Percentiles rank a stretch among this genome's conserved stretches.
phyloP scores from a whole-genome alignment of 2,329 filamentous ascomycete species.

The Paecilomyces dactylethromorphus region DNA sequence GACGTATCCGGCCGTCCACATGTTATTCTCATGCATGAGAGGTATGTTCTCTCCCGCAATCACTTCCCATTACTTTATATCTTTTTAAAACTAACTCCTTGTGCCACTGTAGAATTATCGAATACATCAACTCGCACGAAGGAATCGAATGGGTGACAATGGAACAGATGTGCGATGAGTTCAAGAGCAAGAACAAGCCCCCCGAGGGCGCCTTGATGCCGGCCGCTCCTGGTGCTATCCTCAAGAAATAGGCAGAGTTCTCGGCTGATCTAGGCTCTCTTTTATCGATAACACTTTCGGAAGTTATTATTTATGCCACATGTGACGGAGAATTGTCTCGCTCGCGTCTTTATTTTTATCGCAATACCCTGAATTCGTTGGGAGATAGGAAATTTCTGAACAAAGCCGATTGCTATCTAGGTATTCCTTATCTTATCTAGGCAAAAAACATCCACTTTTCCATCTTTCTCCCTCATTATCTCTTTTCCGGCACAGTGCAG shows the following conservation, averaged over 20 bases:
- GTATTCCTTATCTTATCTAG: neutral
- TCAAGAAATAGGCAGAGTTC: neutral
- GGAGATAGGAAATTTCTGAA: too few species aligned
- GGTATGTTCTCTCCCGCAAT: conserved; percentile 35
- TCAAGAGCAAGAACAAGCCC: conserved; percentile 58
- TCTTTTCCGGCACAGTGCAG: too few species aligned
- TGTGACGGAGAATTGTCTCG: too few species aligned
- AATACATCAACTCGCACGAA: conserved; percentile 59
- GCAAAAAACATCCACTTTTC: too few species aligned
- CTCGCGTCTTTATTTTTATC: too few species aligned
- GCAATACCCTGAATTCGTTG: too few species aligned
- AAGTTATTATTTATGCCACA: too few species aligned
- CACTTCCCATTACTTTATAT: neutral
- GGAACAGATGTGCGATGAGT: conserved; percentile 65
- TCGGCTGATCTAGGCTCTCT: too few species aligned
- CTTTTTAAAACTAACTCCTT: conserved; percentile 4
- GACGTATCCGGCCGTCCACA: conserved; percentile 67
- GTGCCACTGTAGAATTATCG: conserved; percentile 45
- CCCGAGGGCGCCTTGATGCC: conserved; percentile 47
- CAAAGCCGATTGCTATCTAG: neutral
- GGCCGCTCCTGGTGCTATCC: conserved; percentile 6
- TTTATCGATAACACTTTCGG: too few species aligned
- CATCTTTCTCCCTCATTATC: too few species aligned
- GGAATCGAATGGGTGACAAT: conserved; percentile 47
- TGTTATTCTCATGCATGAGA: conserved; percentile 66